Base-by-base conservation (phyloP, 2,329 filamentous ascomycete genomes). In the Colletotrichum zoysiae region DNA sequence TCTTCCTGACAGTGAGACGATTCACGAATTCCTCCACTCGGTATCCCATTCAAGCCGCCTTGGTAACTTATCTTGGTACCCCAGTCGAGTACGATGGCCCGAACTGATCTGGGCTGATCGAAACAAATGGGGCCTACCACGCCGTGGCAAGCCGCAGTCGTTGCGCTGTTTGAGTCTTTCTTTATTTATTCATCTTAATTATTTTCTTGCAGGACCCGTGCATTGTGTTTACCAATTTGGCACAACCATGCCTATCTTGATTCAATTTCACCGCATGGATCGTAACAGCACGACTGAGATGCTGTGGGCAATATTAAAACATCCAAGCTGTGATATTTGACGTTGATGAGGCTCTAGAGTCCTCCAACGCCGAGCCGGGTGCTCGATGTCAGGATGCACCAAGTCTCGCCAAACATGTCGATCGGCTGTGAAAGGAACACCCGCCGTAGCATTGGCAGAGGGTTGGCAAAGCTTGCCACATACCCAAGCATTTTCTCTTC, bases 321-420 rank as follows among this genome's bases (percentile, higher is more conserved):
- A 18, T 30, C 20, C 4, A n/a, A 48, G 18, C 18, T 33, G 12
- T 38, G 30, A n/a, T 18, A 9, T n/a, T 53, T n/a, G 55, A 57
- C 55, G 55, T 57, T 23, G n/a, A 20, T 64, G 65, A 69, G 46
- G 59, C 68, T 60, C n/a, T 38, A 20, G 46, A 38, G 35, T 38
- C 51, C n/a, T 14, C 23, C 20, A 23, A 56, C 59, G 69, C 53
- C 69, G 64, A 69, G 69, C 64, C 53, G 59, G 65, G 53, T 60
- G 42, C 38, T 42, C 59, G 53, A 71, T 71, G 53, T 59, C 59
- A 71, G 59, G 69, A 71, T 53, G 69, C 59, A 64, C 23, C 65
- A 71, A 71, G 65, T 44, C 65, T 50, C 33, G n/a, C 38, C 5
- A 46, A 69, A 59, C 65, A 46, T 46, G 50, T n/a, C 65, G 46